Percentiles rank a stretch among this genome's conserved stretches.
Evolutionary conservation across 1,284 basidiomycete species (phyloP).

Genomic region (Naganishia sp.): DNA sequence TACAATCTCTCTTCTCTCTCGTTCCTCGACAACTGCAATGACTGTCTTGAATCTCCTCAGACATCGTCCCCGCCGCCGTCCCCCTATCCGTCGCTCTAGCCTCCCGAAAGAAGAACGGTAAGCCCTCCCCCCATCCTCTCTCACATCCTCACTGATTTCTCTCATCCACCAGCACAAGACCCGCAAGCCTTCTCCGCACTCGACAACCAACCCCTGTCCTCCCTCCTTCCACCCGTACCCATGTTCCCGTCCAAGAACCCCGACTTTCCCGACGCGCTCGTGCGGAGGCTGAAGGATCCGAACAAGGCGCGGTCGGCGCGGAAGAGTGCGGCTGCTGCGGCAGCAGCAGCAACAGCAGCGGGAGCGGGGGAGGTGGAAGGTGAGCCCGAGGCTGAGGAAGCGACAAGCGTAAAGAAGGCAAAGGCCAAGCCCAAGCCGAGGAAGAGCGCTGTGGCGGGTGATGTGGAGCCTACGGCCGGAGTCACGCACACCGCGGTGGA

Average conservation of each 20-base stretch:
- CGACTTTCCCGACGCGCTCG: constrained; percentile 26
- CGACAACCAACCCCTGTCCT: constrained; percentile 21
- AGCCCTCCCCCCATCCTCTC: background rate
- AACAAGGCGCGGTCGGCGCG: constrained; percentile 2
- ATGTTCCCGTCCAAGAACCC: constrained; percentile 23
- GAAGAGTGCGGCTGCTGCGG: constrained; percentile 10
- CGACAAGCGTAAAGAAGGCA: background rate
- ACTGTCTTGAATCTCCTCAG: background rate
- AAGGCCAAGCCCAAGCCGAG: constrained; percentile 16
- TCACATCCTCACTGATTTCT: background rate
- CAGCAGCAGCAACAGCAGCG: background rate
- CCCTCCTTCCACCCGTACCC: constrained; percentile 24
- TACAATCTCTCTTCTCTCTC: background rate
- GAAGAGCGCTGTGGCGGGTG: constrained; percentile 10
- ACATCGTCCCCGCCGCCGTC: constrained; percentile 31
- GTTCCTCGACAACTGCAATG: too few species aligned
- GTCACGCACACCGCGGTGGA: background rate
- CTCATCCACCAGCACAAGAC: constrained; percentile 9
- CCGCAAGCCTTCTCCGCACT: background rate
- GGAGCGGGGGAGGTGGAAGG: background rate
- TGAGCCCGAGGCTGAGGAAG: constrained; percentile 3
- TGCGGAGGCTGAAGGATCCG: constrained; percentile 9
- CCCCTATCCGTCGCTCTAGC: constrained; percentile 31
- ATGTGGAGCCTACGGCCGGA: background rate
- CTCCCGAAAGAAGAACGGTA: constrained; percentile 30